phyloP scores from a whole-genome alignment of 257 asterid species.

The Jasminum sambac region DNA sequence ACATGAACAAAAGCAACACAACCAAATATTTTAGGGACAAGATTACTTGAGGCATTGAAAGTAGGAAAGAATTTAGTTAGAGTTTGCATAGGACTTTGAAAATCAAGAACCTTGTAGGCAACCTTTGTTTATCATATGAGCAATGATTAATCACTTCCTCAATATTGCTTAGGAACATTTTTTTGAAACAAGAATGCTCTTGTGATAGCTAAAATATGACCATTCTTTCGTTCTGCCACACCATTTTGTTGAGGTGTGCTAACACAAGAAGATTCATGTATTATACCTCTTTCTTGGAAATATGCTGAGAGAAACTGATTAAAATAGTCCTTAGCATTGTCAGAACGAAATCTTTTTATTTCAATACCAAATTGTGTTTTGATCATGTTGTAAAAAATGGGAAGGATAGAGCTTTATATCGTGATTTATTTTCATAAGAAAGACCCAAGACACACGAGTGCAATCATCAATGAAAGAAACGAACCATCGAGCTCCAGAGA shows the following conservation, averaged over 20 bases:
- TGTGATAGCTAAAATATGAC: background rate
- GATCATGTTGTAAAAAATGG: background rate
- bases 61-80: background rate
- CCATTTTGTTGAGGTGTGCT: slow-evolving; percentile 4
- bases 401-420: background rate
- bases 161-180: background rate
- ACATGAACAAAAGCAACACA: background rate
- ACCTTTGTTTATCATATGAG: background rate
- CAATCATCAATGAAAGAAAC: background rate
- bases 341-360: background rate
- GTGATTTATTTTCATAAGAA: background rate
- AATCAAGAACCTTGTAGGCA: slow-evolving; percentile 11
- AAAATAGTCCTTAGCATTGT: slow-evolving; percentile 9
- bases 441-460: background rate
- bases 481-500: background rate
- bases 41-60: background rate
- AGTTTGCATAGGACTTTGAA: background rate
- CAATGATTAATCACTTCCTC: background rate
- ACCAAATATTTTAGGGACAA: background rate
- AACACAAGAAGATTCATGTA: no score
- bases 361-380: slow-evolving; percentile 3
- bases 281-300: background rate
- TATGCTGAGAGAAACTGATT: background rate
- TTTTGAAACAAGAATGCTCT: background rate
- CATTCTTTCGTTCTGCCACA: background rate